A percentile compares a stretch with the other conserved stretches of the same genome.
Conservation (phyloP, 2,329 filamentous ascomycete species). For the Sporothrix brunneoviolacea region DNA sequence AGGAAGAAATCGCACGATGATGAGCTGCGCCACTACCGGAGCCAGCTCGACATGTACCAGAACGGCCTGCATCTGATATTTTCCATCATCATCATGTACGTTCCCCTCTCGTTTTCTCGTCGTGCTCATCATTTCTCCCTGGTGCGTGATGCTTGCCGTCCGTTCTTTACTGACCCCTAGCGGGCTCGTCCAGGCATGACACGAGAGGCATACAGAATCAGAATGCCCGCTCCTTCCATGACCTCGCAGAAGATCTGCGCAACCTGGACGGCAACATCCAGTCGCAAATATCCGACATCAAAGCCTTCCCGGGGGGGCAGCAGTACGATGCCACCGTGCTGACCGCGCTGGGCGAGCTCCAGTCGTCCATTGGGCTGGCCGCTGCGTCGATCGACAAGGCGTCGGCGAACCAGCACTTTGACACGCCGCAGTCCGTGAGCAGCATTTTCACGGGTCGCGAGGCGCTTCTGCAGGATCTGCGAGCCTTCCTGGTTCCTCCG, state of each 20-base stretch:
- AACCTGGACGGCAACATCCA: no score
- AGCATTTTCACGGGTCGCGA: background rate
- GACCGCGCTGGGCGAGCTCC: no score
- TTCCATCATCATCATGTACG: background rate
- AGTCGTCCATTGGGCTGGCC: no score
- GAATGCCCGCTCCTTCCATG: background rate
- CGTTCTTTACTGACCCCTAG: no score
- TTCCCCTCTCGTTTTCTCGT: no score
- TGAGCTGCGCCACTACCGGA: background rate
- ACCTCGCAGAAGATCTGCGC: no score
- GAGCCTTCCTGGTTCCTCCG: background rate
- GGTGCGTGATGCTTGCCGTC: no score
- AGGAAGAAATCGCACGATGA: background rate
- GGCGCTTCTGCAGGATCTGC: background rate
- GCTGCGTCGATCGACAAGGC: background rate
- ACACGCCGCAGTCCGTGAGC: constrained; percentile 2
- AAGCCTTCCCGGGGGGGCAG: background rate
- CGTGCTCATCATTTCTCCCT: no score
- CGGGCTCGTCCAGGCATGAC: no score
- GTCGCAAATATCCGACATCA: no score
- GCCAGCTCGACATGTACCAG: background rate
- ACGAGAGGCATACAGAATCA: background rate
- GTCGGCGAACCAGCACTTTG: background rate
- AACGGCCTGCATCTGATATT: background rate
- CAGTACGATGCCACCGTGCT: background rate